Conservation (phyloP, 768 basidiomycete genomes). For the Kondoa malvinella region DNA sequence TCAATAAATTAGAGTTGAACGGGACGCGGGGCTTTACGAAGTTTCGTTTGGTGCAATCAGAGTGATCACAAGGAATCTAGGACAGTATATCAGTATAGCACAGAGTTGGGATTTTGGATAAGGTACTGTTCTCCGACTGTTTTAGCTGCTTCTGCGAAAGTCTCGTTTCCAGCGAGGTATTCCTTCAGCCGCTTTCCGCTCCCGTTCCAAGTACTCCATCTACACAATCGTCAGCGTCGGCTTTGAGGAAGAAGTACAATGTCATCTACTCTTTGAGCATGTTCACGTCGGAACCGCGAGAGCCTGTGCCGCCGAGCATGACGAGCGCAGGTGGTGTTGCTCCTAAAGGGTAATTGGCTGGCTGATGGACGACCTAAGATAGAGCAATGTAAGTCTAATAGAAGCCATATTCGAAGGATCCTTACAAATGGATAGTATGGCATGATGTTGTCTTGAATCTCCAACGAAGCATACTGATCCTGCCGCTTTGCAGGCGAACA, state of each 20-base stretch:
- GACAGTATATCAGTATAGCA: neutral
- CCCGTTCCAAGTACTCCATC: neutral
- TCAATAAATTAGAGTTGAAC: no score
- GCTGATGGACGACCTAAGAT: neutral
- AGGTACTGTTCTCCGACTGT: neutral
- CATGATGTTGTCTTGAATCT: no score
- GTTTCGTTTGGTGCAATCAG: neutral
- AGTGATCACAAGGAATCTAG: neutral
- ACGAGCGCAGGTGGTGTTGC: neutral
- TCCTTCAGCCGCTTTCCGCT: neutral
- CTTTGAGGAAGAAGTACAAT: no score
- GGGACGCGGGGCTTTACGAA: no score
- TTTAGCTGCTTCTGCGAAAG: neutral
- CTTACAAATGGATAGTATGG: no score
- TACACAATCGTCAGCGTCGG: no score
- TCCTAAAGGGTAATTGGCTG: neutral
- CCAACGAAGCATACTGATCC: no score
- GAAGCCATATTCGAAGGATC: no score
- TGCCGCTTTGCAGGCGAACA: no score
- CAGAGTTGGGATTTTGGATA: neutral
- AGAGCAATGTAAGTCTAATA: no score
- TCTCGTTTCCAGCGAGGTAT: neutral
- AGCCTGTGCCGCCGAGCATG: neutral
- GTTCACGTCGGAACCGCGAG: neutral
- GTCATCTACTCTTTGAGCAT: neutral